These are phyloP conservation scores for Blastobotrys robertii DNA, from an alignment of 805 yeast species.

Conservation along the genomic window DNA sequence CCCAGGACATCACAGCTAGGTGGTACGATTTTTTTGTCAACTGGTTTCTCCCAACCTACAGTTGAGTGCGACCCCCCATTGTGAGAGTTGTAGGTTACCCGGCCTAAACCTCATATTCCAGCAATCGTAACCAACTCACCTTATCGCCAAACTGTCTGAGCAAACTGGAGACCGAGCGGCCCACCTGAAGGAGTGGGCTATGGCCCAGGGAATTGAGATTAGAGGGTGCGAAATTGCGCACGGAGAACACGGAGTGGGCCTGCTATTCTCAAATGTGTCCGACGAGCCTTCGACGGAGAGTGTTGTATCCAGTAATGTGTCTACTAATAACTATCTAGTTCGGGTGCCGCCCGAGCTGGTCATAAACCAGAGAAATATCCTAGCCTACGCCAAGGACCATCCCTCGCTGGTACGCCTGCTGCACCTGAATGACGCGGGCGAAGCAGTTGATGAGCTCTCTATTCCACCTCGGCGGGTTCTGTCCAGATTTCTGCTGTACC, in stretches of 20 bases:
- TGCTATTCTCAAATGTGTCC: not conserved
- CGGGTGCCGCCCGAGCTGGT: too few relatives aligned
- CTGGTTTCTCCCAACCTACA: too few relatives aligned
- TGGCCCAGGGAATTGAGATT: not conserved
- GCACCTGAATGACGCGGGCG: constrained; percentile 6
- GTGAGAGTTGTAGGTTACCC: too few relatives aligned
- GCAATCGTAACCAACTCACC: not conserved
- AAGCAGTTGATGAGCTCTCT: constrained; percentile 3
- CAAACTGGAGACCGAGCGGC: not conserved
- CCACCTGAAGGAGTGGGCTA: not conserved
- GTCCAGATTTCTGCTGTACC: constrained; percentile 11
- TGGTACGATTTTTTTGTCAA: not conserved
- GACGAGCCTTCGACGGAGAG: too few relatives aligned
- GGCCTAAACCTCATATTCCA: too few relatives aligned
- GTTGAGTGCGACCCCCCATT: too few relatives aligned
- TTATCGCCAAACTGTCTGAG: not conserved
- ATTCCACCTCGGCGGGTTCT: constrained; percentile 10
- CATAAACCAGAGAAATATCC: not conserved
- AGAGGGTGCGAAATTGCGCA: not conserved
- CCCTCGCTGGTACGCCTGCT: constrained; percentile 5
- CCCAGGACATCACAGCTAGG: constrained; percentile 24
- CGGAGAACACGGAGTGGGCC: not conserved
- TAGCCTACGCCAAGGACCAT: constrained; percentile 5
- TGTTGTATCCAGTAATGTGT: too few relatives aligned
- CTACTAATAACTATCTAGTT: too few relatives aligned